These are phyloP conservation scores for Nematocida displodere DNA, from an alignment of 371 early-diverging fungal species.

Conservation along the genomic window DNA sequence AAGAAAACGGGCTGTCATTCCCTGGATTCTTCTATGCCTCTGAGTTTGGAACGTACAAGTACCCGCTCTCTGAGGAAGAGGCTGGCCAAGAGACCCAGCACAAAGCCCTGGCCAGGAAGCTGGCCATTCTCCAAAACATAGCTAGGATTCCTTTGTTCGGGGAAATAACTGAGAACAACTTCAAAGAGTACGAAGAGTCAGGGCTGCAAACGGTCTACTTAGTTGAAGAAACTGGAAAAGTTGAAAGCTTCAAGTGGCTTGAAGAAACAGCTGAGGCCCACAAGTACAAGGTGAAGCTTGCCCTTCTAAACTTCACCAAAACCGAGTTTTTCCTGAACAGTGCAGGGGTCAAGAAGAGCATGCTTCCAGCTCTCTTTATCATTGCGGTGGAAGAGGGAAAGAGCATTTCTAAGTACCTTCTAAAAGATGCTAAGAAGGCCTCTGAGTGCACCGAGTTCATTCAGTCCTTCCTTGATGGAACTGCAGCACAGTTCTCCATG, in stretches of 20 bases:
- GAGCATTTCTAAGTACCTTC: conserved; percentile 25
- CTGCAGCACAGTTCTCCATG: conserved; percentile 27
- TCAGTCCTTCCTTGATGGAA: background rate
- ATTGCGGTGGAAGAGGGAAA: background rate
- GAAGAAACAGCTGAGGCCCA: background rate
- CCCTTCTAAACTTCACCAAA: conserved; percentile 28
- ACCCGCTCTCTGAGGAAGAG: background rate
- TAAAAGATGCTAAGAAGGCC: background rate
- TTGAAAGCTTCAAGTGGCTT: background rate
- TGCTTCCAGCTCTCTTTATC: conserved; percentile 24
- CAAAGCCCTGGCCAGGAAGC: background rate
- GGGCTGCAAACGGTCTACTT: conserved; percentile 18
- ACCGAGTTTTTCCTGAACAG: conserved; percentile 37
- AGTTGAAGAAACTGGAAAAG: background rate
- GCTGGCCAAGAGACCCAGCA: background rate
- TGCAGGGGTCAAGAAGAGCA: conserved; percentile 12
- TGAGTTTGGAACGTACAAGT: background rate
- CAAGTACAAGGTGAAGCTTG: conserved; percentile 23
- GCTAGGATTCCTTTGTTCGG: conserved; percentile 16
- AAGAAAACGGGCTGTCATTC: conserved; percentile 1
- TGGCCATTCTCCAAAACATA: conserved; percentile 1
- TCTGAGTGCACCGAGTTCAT: background rate
- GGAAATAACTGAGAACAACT: conserved; percentile 30
- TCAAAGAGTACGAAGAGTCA: conserved; percentile 19
- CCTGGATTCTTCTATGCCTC: conserved; percentile 33